Evolutionary conservation across 345 rosid genomes (phyloP).

Genomic region (Lenwebbia sp.): DNA sequence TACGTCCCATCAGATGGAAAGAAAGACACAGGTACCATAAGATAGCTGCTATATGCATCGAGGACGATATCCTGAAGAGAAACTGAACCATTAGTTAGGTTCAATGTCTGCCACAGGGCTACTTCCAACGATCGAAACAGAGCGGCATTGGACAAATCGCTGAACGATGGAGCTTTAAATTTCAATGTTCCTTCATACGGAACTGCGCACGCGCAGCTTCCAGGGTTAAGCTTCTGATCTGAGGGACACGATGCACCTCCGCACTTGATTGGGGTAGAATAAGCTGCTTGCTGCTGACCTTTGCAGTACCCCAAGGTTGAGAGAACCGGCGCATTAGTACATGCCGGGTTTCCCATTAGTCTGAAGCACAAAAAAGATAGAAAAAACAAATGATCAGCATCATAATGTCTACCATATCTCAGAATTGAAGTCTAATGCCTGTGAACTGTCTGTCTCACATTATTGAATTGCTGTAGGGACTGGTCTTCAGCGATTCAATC

Average conservation of each 20-base stretch:
- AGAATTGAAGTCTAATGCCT: too few species aligned
- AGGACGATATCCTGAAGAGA: conserved; percentile 73
- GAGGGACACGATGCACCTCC: conserved; percentile 50
- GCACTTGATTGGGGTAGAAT: conserved; percentile 67
- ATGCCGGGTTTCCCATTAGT: conserved; percentile 83
- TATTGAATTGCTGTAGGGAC: too few species aligned
- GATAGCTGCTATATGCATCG: conserved; percentile 59
- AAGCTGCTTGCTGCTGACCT: neutral
- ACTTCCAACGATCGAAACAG: conserved; percentile 64
- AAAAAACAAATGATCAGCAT: neutral
- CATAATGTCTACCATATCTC: too few species aligned
- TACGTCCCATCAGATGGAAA: conserved; percentile 54
- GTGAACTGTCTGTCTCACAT: too few species aligned
- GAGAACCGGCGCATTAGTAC: conserved; percentile 31
- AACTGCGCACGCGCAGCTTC: conserved; percentile 77
- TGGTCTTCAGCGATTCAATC: too few species aligned
- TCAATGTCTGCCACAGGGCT: conserved; percentile 58
- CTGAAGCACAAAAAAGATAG: conserved; percentile 16
- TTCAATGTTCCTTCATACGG: conserved; percentile 79
- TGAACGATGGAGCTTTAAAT: conserved; percentile 68
- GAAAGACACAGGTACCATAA: conserved; percentile 65
- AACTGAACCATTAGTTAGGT: conserved; percentile 71
- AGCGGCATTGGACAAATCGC: conserved; percentile 45
- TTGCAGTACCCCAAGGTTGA: neutral
- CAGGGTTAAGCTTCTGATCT: conserved; percentile 73